phyloP scores from a whole-genome alignment of 1,139 yeast species.

The Saccharomyces uvarum region DNA sequence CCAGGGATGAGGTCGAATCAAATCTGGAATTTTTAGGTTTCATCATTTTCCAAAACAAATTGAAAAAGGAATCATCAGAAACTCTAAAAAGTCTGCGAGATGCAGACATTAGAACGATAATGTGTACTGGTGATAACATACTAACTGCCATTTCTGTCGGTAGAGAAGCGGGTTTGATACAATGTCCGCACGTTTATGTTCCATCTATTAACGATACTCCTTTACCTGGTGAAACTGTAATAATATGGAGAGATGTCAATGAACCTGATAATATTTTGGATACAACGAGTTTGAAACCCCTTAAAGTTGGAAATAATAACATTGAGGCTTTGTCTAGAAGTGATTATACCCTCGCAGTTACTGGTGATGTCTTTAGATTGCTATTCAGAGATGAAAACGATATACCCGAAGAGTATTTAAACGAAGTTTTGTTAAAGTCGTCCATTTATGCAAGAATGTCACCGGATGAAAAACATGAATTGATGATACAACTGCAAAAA shows the following conservation, averaged over 20 bases:
- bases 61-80: conserved; percentile 58
- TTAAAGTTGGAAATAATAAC: conserved; percentile 37
- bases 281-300: conserved; percentile 51
- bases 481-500: conserved; percentile 77
- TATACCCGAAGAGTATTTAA: conserved; percentile 36
- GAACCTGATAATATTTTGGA: conserved; percentile 50
- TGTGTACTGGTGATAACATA: conserved; percentile 97
- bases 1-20: conserved; percentile 61
- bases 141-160: conserved; percentile 93
- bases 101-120: conserved; percentile 74
- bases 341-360: conserved; percentile 67
- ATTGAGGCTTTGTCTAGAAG: conserved; percentile 6
- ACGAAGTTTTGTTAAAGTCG: conserved; percentile 62
- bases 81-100: conserved; percentile 51
- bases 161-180: conserved; percentile 66
- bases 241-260: conserved; percentile 61
- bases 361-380: conserved; percentile 85
- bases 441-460: conserved; percentile 93
- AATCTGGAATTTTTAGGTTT: conserved; percentile 74
- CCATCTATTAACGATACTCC: conserved; percentile 46
- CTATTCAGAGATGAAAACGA: conserved; percentile 48
- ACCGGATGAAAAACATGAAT: conserved; percentile 95
- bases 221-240: conserved; percentile 29
- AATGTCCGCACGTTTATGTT: conserved; percentile 48
- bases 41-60: conserved; percentile 82